A percentile compares a stretch with the other conserved stretches of the same genome.
Evolutionary conservation across 2,329 filamentous ascomycete species (phyloP).

Genomic region (Colletotrichum musae): DNA sequence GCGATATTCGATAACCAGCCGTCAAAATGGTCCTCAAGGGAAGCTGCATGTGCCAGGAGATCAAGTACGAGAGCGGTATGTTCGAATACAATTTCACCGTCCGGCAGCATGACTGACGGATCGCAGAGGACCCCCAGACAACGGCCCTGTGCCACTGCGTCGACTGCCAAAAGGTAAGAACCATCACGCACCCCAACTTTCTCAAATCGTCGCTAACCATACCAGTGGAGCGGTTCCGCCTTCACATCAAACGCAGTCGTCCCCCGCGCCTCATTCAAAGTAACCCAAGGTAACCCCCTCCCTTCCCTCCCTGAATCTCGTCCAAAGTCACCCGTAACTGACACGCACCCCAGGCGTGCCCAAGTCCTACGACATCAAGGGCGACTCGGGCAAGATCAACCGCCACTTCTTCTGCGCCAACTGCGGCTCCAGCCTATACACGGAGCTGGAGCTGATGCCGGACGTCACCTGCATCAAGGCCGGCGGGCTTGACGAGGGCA

Average conservation of each 20-base stretch:
- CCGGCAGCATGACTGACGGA: no score
- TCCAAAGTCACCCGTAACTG: not conserved
- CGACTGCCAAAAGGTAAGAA: conserved; percentile 68
- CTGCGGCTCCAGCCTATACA: conserved; percentile 67
- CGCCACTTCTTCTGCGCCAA: conserved; percentile 68
- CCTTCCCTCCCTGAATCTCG: fast-evolving
- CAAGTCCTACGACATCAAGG: conserved; percentile 62
- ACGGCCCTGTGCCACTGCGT: conserved; percentile 67
- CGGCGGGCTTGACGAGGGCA: conserved; percentile 64
- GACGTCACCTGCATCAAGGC: conserved; percentile 65
- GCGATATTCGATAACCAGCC: no score
- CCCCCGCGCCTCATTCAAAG: conserved; percentile 59
- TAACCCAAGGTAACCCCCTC: conserved; percentile 60
- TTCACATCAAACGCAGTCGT: conserved; percentile 70
- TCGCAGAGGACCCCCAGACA: conserved; percentile 55
- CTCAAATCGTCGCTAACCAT: not conserved
- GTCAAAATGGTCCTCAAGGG: conserved; percentile 44
- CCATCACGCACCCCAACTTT: not conserved
- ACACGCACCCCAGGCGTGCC: conserved; percentile 54
- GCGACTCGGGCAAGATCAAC: conserved; percentile 67
- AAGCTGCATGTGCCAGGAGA: conserved; percentile 55
- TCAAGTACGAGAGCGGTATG: conserved; percentile 53
- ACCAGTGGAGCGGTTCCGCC: conserved; percentile 64
- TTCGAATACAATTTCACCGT: not conserved
- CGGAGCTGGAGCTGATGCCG: conserved; percentile 67